Evolutionary conservation across 2,329 filamentous ascomycete genomes (phyloP).

Genomic region (Nemania sp.): DNA sequence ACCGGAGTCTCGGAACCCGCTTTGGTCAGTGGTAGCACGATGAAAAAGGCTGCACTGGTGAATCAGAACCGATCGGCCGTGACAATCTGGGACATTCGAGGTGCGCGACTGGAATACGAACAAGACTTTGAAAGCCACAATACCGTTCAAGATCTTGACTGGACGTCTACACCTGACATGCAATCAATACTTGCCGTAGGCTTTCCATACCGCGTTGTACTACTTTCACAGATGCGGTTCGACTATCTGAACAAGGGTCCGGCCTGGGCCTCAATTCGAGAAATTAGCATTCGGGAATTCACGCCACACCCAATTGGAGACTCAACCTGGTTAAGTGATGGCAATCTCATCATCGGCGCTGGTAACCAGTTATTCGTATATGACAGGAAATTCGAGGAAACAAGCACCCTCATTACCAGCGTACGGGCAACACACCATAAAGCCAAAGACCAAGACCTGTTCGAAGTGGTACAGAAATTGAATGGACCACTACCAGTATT

Average conservation of each 20-base stretch:
- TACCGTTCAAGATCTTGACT: conserved; percentile 86
- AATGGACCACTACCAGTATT: conserved; percentile 92
- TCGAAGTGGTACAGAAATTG: conserved; percentile 82
- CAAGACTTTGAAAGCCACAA: conserved; percentile 79
- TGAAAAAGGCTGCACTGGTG: conserved; percentile 87
- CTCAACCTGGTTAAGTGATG: conserved; percentile 89
- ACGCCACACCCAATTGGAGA: conserved; percentile 94
- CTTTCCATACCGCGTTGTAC: conserved; percentile 84
- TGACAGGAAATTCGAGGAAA: conserved; percentile 77
- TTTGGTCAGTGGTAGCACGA: conserved; percentile 85
- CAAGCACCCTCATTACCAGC: conserved; percentile 68
- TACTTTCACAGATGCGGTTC: conserved; percentile 89
- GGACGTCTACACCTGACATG: conserved; percentile 90
- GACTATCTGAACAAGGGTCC: conserved; percentile 90
- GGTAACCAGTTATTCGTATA: conserved; percentile 93
- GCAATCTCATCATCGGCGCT: conserved; percentile 86
- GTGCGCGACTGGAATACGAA: conserved; percentile 83
- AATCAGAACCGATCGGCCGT: conserved; percentile 78
- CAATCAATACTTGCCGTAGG: conserved; percentile 94
- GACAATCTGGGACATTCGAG: conserved; percentile 91
- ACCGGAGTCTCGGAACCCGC: conserved; percentile 80
- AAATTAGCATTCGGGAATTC: conserved; percentile 82
- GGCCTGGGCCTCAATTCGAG: conserved; percentile 88
- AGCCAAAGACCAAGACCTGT: conserved; percentile 74
- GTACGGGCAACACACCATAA: conserved; percentile 62